Base-by-base conservation (phyloP, 306 rosid genomes). In the Macrotyloma uniflorum region DNA sequence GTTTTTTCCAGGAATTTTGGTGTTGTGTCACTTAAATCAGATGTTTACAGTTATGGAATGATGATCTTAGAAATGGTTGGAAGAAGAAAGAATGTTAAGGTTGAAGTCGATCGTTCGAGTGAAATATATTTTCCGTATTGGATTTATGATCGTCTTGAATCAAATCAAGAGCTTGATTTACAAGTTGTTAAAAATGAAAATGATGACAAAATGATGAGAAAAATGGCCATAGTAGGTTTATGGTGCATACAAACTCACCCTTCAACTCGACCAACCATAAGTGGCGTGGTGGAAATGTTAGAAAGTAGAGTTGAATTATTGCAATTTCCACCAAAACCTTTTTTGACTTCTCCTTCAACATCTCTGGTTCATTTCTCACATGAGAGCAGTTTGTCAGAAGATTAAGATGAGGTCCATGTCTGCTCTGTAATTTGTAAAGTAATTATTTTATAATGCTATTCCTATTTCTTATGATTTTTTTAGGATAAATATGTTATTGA, bases 1-100 rank as follows among this genome's bases (percentile, higher is more conserved):
- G 42, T 82, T 0, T 70, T 77, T 54, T 67, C 82, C 6, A 76
- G 82, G 18, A 82, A 63, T 18, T 82, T 87, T 33, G 86, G 88
- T 1, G 47, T 2, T 0, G 82, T 87, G 0, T 84, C 88, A 0
- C 90, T 84, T 23, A 87, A 87, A 8, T 84, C 77, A 0, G 84
- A 87, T 66, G 86, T 81, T 7, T 87, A 87, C 0, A 87, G 83
- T 6, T 84, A 75, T 3, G 88, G 84, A 38, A 81, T 87, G 86
- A 75, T 81, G 77, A 64, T 80, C 3, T 55, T 80, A 12, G 84
- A 42, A 33, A 86, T 84, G 84, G 82, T 70, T 69, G 84, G 86
- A 0, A 74, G 26, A 28, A 76, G 79, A 28, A 76, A 66, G 2
- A 87, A 82, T 14, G 53, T 79, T 0, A 15, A 67, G 2, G 51